phyloP scores from a whole-genome alignment of 2,329 filamentous ascomycete species.

The Colletotrichum sp. region DNA sequence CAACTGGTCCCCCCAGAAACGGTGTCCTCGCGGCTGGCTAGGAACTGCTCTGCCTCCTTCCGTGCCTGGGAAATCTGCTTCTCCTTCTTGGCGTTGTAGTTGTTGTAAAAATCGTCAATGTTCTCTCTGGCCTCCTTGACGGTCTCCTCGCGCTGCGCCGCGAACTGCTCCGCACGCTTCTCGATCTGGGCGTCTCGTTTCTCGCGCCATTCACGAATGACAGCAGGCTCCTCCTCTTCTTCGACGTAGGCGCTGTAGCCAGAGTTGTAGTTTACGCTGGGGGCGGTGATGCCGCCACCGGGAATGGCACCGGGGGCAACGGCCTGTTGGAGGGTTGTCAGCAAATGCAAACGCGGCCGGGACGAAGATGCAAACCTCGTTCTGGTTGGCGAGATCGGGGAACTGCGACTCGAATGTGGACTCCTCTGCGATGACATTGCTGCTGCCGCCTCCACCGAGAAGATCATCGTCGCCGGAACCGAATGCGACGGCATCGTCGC shows the following conservation, averaged over 20 bases:
- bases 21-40: constrained; percentile 88
- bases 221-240: constrained; percentile 82
- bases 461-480: constrained; percentile 75
- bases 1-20: constrained; percentile 95
- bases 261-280: constrained; percentile 66
- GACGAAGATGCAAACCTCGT: constrained; percentile 63
- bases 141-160: constrained; percentile 82
- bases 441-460: constrained; percentile 67
- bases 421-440: constrained; percentile 40
- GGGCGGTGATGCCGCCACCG: constrained; percentile 81
- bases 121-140: constrained; percentile 89
- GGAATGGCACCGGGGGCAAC: constrained; percentile 78
- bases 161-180: constrained; percentile 85
- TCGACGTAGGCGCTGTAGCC: constrained; percentile 61
- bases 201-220: constrained; percentile 91
- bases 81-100: constrained; percentile 98
- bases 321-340: constrained; percentile 49
- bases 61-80: constrained; percentile 88
- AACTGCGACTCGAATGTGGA: constrained; percentile 84
- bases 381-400: constrained; percentile 73
- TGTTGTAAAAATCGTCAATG: constrained; percentile 99
- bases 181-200: constrained; percentile 82
- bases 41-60: constrained; percentile 91
- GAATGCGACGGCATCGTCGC: constrained; percentile 71
- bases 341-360: not conserved